Base-by-base conservation (phyloP, 1,139 yeast genomes). In the Candida smagusa region DNA sequence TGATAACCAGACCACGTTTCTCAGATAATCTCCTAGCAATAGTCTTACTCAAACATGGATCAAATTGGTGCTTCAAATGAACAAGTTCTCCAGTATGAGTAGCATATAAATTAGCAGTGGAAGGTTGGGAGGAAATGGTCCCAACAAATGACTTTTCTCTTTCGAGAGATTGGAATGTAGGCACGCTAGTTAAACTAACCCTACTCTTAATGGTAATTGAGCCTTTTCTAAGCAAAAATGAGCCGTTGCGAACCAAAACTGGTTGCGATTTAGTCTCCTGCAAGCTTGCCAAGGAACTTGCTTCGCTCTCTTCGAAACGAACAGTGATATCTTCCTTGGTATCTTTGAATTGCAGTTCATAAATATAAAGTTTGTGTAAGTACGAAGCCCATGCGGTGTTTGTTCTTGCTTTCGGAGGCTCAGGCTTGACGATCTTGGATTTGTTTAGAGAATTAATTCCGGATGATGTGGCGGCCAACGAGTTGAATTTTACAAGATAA, bases 311-410 rank as follows among this genome's bases (percentile, higher is more conserved):
- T 5, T 33, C 31, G 21, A 28, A 28, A 9, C 19, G 21, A 26
- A 26, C 11, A 6, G 28, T 28, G 13, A 22, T 22, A 9, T 28
- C 19, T 9, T 29, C 9, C 9, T 9, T 9, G 26, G 26, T 9
- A 12, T 24, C 12, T 22, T 8, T 33, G 26, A 30, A 9, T n/a
- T 34, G 26, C 28, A 28, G 33, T 25, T 49, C 47, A 36, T 56
- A 58, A 7, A 57, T 39, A 37, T 51, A 49, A 6, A 42, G 33
- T 29, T 41, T 45, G 38, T 59, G 64, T 8, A 48, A 38, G 36
- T 56, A 59, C 27, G 44, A 56, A 13, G 58, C 53, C 47, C 58
- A 39, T 26, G 48, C 46, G 22, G 63, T 59, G 37, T 56, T 58
- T 8, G 64, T 59, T 31, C 46, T 46, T 16, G 52, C 53, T 6